phyloP scores from a whole-genome alignment of 1,284 basidiomycete species.

The Cerioporus squamosus region DNA sequence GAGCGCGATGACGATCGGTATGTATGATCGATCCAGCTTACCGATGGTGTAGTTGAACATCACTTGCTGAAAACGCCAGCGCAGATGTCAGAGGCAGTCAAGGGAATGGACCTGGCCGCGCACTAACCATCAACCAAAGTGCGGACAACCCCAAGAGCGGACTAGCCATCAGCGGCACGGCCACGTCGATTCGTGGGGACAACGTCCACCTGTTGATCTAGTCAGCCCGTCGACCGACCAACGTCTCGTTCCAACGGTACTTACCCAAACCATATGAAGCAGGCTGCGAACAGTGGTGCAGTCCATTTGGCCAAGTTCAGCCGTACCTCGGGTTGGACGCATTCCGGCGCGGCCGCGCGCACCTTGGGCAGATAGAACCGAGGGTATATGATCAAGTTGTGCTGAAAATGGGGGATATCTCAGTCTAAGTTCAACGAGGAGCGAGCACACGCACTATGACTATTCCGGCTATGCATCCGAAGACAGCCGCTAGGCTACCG shows the following conservation, averaged over 20 bases:
- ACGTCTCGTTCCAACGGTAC: neutral
- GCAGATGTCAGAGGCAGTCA: neutral
- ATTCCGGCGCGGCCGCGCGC: neutral
- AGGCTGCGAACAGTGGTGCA: conserved; percentile 11
- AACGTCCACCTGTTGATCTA: conserved; percentile 13
- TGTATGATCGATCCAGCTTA: neutral
- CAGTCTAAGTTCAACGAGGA: neutral
- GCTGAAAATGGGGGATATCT: neutral
- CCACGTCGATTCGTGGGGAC: conserved; percentile 6
- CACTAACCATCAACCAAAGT: conserved; percentile 15
- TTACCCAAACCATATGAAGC: conserved; percentile 22
- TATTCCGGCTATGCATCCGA: neutral
- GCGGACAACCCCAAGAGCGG: conserved; percentile 4
- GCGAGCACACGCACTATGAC: neutral
- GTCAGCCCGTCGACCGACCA: neutral
- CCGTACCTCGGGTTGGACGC: conserved; percentile 14
- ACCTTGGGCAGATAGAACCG: neutral
- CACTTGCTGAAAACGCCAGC: conserved; percentile 1
- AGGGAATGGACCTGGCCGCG: no score
- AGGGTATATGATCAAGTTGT: neutral
- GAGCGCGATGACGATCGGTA: neutral
- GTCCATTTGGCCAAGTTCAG: conserved; percentile 11
- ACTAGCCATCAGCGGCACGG: conserved; percentile 10
- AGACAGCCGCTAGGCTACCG: neutral
- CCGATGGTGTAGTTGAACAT: conserved; percentile 18